Conservation (phyloP, 2,329 filamentous ascomycete species). For the Samsoniella hepiali region DNA sequence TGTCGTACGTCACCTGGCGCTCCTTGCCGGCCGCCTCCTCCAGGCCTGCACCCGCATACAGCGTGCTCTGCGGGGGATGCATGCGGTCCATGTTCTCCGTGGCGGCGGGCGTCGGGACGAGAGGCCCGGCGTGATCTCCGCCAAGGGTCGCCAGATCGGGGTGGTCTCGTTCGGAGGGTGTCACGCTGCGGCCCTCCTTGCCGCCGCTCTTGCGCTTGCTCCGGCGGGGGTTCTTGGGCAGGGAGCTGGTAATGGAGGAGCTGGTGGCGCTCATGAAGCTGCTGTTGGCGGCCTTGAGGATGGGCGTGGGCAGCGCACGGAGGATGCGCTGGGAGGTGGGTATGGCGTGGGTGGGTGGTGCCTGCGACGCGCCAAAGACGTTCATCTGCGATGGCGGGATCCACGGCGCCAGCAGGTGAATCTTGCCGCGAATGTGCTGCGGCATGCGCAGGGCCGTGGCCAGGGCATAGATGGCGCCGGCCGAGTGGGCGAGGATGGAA, state of each 20-base stretch:
- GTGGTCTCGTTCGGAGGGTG: slow-evolving; percentile 51
- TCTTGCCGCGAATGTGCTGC: slow-evolving; percentile 88
- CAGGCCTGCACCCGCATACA: slow-evolving; percentile 40
- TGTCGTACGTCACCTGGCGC: slow-evolving; percentile 74
- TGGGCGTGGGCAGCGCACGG: slow-evolving; percentile 81
- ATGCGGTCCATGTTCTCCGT: slow-evolving; percentile 51
- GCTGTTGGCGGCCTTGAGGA: slow-evolving; percentile 91
- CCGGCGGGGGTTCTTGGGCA: slow-evolving; percentile 64
- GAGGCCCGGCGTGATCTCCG: slow-evolving; percentile 24
- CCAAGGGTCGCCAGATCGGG: slow-evolving; percentile 24
- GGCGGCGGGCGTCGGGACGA: slow-evolving; percentile 28
- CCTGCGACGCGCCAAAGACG: slow-evolving; percentile 69
- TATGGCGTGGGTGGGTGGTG: slow-evolving; percentile 78
- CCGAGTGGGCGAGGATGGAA: slow-evolving; percentile 92
- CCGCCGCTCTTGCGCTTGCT: slow-evolving; percentile 56
- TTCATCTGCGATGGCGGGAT: slow-evolving; percentile 94
- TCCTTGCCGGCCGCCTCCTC: slow-evolving; percentile 66
- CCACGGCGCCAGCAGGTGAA: slow-evolving; percentile 93
- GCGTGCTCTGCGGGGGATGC: slow-evolving; percentile 30
- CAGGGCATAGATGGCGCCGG: slow-evolving; percentile 95
- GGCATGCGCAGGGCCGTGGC: slow-evolving; percentile 94
- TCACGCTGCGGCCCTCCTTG: slow-evolving; percentile 36
- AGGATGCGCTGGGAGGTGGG: slow-evolving; percentile 90
- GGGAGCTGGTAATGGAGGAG: slow-evolving; percentile 74
- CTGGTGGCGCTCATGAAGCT: slow-evolving; percentile 92